Evolutionary conservation across 2,329 filamentous ascomycete species (phyloP).

Genomic region (Diaporthe batatas): DNA sequence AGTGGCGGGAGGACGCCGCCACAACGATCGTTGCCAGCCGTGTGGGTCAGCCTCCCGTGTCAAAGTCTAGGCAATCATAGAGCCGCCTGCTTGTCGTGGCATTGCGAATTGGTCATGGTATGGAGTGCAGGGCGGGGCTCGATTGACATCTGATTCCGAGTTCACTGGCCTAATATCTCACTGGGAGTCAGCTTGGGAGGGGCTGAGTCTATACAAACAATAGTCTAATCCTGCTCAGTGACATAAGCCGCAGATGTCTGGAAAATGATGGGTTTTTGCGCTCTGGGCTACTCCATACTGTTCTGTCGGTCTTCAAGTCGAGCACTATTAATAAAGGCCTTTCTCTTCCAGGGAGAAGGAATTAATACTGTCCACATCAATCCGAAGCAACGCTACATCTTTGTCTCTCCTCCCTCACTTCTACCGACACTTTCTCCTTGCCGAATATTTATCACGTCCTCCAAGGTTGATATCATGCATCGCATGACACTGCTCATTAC

Average conservation of each 20-base stretch:
- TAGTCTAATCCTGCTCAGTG: neutral
- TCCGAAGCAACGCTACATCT: neutral
- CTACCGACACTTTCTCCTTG: neutral
- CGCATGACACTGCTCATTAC: neutral
- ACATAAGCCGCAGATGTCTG: neutral
- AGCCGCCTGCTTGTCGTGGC: neutral
- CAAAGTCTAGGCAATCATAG: neutral
- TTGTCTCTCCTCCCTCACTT: neutral
- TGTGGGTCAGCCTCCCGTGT: neutral
- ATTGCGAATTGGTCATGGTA: neutral
- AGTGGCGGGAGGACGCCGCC: neutral
- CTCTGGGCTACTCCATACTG: neutral
- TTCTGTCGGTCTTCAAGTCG: neutral
- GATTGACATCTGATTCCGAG: neutral
- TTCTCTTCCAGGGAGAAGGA: neutral
- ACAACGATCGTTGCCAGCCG: neutral
- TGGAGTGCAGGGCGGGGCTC: neutral
- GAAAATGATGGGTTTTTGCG: neutral
- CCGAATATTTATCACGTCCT: neutral
- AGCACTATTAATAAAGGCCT: neutral
- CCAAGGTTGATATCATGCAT: neutral
- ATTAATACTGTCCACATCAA: neutral
- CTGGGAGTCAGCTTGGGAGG: neutral
- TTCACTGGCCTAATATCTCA: neutral
- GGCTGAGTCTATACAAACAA: neutral